Evolutionary conservation across 2,329 filamentous ascomycete genomes (phyloP).

Genomic region (Thielaviopsis punctulata): DNA sequence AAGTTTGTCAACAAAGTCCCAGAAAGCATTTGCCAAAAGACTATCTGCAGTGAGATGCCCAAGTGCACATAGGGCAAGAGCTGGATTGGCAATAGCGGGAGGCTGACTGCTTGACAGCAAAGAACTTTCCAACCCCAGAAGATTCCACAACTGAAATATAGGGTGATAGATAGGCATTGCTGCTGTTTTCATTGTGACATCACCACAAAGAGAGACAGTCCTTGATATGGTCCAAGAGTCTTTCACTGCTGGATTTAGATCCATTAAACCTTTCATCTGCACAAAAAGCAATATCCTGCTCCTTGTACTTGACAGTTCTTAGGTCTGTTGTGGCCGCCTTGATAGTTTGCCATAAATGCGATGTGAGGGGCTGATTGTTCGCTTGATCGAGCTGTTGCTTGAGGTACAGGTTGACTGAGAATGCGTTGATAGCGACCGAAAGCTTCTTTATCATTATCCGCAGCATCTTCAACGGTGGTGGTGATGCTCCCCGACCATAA

Average conservation of each 20-base stretch:
- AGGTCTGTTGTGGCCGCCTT: neutral
- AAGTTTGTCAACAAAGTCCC: neutral
- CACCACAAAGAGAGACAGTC: neutral
- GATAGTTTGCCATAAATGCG: neutral
- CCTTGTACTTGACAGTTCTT: neutral
- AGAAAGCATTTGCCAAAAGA: neutral
- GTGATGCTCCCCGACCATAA: neutral
- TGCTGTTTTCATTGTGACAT: neutral
- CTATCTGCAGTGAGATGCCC: neutral
- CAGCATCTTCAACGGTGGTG: neutral
- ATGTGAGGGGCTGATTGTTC: neutral
- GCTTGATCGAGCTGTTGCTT: neutral
- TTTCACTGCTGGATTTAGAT: neutral
- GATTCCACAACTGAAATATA: neutral
- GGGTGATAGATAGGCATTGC: neutral
- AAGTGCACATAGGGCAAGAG: neutral
- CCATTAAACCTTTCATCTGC: neutral
- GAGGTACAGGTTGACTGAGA: neutral
- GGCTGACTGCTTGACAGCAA: neutral
- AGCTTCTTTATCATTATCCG: neutral
- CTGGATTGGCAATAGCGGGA: neutral
- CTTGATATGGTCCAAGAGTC: neutral
- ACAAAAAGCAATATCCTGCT: neutral
- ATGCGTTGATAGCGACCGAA: neutral
- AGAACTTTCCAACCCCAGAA: neutral